Evolutionary conservation across 768 basidiomycete species (phyloP), one percentile per base, ranked within the genome.

Genomic region (Tylopilus subfusipes): DNA sequence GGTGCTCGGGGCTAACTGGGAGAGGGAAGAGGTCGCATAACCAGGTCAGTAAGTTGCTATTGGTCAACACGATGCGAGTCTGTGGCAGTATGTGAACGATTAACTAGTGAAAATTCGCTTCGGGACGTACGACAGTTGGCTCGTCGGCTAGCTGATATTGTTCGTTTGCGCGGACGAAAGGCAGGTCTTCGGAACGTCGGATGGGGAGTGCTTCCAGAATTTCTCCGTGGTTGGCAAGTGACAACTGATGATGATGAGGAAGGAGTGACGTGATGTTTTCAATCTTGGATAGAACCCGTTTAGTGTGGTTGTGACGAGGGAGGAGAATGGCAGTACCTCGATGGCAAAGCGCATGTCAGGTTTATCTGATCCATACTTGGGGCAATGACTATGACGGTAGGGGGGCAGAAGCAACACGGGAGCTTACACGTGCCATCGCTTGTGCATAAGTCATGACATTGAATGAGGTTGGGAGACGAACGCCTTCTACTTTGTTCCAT

Each of bases 321-420:
- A 43, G 49, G 25, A 31, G 21, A 38, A 18, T 13, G 33, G 48
- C n/a, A 72, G 72, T 64, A 94, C 94, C 85, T 95, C 85, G 59
- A 95, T 79, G 52, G 82, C 82, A 73, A 93, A 94, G 52, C 94
- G 82, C 50, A 86, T 86, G 72, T 98, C 95, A 42, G 95, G 95
- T 74, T 97, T 97, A 72, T 97, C 94, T 53, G 90, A 90, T 14
- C 94, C 94, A 77, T 86, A 97, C 88, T 94, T 57, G 21, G 52
- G 45, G n/a, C 16, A 30, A 57, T 63, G 53, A 66, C 53, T 53
- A 59, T 59, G 56, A 55, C 30, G 55, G 52, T 18, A 59, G 43
- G 58, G 18, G 27, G 39, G 46, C 22, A 24, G 45, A 57, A 21
- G 61, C 53, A 53, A 13, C 50, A 46, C 25, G 33, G 36, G 31